Base-by-base conservation (phyloP, 2,329 filamentous ascomycete species). In the Aureobasidium sp. region DNA sequence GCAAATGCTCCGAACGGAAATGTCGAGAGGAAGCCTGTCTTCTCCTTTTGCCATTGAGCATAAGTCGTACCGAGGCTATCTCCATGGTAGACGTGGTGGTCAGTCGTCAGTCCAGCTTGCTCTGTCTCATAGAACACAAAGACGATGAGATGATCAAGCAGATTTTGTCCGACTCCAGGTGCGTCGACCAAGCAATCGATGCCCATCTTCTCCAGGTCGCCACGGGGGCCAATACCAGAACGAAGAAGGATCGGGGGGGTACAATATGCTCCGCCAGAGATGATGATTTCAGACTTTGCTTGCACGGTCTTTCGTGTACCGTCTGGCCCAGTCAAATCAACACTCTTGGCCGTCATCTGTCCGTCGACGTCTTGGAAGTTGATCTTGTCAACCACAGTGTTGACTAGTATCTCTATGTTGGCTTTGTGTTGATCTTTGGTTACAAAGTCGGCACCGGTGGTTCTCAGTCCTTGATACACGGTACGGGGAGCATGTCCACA, bases 1-100 rank as follows among this genome's bases (percentile, higher is more conserved):
- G 79, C 83, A 62, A 87, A 86, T 12, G 78, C 77, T 44, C 85
- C 85, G 58, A 87, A 87, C 11, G 84, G 84, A 66, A 87, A 86
- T 0, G 78, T 80, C 1, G 84, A 82, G 0, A 87, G 73, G 37
- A 83, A 76, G 0, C 85, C 85, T 2, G 76, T 75, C 67, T 84
- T 84, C 56, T 81, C 77, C 33, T 83, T 84, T 83, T 57, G 81
- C 76, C 27, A 82, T 77, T 70, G 82, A 79, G 78, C 81, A 85
- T 56, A 81, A 73, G 15, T 75, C 67, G 66, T 82, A 80, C 79
- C 76, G 60, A 81, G 71, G 40, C 76, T 80, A 65, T 81, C 75
- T 31, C 74, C 76, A 63, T 83, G 81, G 70, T 82, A 83, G 48
- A 81, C 76, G 14, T 79, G 76, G 64, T 80, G 70, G 69, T 85